A percentile compares a stretch with the other conserved stretches of the same genome.
Evolutionary conservation across 371 early-diverging fungal species (phyloP).

Genomic region (Saksenaea vasiformis): DNA sequence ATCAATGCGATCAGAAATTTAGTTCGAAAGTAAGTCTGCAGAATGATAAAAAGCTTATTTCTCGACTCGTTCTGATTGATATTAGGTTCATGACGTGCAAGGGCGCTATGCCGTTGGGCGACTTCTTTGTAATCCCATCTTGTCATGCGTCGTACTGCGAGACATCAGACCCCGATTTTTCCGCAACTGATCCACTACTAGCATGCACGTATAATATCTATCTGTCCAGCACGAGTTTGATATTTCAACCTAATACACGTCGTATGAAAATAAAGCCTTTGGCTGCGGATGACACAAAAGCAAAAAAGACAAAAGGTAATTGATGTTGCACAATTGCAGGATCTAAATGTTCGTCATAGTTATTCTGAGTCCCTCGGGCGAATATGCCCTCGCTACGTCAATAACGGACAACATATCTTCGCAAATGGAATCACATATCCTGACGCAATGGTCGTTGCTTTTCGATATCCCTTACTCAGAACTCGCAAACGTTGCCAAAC

Average conservation of each 20-base stretch:
- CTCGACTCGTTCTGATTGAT: neutral
- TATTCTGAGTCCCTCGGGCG: constrained; percentile 38
- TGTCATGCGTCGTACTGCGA: neutral
- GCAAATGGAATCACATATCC: constrained; percentile 22
- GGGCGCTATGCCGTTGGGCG: constrained; percentile 43
- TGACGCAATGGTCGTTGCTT: constrained; percentile 35
- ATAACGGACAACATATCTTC: constrained; percentile 15
- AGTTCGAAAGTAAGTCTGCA: constrained; percentile 31
- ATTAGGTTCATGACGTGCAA: constrained; percentile 34
- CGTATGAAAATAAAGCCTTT: constrained; percentile 31
- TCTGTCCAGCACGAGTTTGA: constrained; percentile 37
- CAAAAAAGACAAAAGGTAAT: constrained; percentile 27
- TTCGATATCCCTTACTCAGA: constrained; percentile 32
- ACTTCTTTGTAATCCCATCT: constrained; percentile 36
- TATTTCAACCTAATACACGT: constrained; percentile 45
- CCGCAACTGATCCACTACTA: neutral
- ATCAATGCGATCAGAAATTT: constrained; percentile 39
- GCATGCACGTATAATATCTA: constrained; percentile 43
- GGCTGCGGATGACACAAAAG: constrained; percentile 17
- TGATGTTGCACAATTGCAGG: neutral
- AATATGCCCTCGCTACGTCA: constrained; percentile 23
- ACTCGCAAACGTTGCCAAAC: neutral
- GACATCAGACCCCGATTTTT: neutral
- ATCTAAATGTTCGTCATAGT: constrained; percentile 16
- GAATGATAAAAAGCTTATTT: neutral